phyloP scores from a whole-genome alignment of 305 asterid species.

The Stenogyne calaminthoides region DNA sequence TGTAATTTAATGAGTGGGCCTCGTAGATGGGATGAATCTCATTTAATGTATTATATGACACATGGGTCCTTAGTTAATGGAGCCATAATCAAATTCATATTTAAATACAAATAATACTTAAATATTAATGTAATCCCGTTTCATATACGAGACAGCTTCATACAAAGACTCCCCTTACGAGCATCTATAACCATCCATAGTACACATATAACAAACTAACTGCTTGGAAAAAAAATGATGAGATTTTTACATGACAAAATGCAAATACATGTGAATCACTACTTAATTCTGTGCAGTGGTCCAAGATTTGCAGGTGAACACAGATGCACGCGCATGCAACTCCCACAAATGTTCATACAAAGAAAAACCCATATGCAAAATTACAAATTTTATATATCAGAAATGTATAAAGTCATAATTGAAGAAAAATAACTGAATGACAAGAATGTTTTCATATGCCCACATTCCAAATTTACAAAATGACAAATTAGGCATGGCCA shows the following conservation, averaged over 20 bases:
- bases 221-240: neutral
- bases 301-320: neutral
- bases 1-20: neutral
- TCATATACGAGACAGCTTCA: too few relatives aligned
- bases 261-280: neutral
- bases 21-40: too few relatives aligned
- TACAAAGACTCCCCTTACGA: too few relatives aligned
- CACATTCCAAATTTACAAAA: neutral
- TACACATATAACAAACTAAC: too few relatives aligned
- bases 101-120: too few relatives aligned
- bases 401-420: neutral
- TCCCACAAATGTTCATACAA: neutral
- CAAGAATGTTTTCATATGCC: neutral
- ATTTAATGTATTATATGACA: too few relatives aligned
- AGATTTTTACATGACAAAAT: neutral
- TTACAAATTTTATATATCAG: neutral
- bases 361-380: constrained; percentile 9
- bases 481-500: neutral
- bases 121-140: too few relatives aligned
- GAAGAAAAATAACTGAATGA: neutral
- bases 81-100: too few relatives aligned
- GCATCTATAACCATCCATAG: too few relatives aligned
- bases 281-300: neutral
- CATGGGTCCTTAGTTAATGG: too few relatives aligned
- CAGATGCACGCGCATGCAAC: neutral